A percentile compares a stretch with the other conserved stretches of the same genome.
Evolutionary conservation across 495 filamentous ascomycete genomes (phyloP).

Genomic region (Neurospora tetraspora): DNA sequence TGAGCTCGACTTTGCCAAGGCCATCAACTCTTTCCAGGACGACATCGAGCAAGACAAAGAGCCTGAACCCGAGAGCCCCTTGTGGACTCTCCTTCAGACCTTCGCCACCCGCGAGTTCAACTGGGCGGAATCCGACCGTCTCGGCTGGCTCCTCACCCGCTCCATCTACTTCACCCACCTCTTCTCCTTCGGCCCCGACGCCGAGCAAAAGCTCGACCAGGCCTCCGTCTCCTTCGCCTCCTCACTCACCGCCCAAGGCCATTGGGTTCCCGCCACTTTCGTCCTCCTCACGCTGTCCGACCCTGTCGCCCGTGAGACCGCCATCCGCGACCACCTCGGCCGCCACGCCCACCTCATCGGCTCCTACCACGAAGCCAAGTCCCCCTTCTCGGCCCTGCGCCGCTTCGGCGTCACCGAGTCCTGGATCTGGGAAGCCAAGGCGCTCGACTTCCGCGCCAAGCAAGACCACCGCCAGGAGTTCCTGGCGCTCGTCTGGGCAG

Average conservation of each 20-base stretch:
- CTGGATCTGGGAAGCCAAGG: slow-evolving; percentile 86
- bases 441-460: slow-evolving; percentile 62
- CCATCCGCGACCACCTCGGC: slow-evolving; percentile 60
- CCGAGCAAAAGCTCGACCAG: slow-evolving; percentile 49
- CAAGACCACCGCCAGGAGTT: slow-evolving; percentile 55
- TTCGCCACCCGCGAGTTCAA: slow-evolving; percentile 56
- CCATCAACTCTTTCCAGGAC: slow-evolving; percentile 55
- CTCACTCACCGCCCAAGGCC: slow-evolving; percentile 55
- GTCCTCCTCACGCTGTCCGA: slow-evolving; percentile 68
- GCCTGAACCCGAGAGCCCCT: slow-evolving; percentile 59
- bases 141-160: slow-evolving; percentile 72
- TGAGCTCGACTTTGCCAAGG: slow-evolving; percentile 56
- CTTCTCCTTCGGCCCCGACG: slow-evolving; percentile 30
- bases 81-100: slow-evolving; percentile 77
- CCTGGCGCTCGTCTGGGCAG: slow-evolving; percentile 63
- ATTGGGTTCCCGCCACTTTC: slow-evolving; percentile 61
- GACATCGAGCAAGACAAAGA: slow-evolving; percentile 58
- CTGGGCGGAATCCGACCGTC: slow-evolving; percentile 48
- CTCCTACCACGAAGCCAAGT: slow-evolving; percentile 3
- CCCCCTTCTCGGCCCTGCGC: slow-evolving; percentile 20
- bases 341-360: slow-evolving; percentile 50
- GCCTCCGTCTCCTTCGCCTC: slow-evolving; percentile 61
- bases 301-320: slow-evolving; percentile 48
- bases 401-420: slow-evolving; percentile 55
- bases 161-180: slow-evolving; percentile 41